Base-by-base conservation (phyloP, 148 eudicot genomes). In the Fagopyrum esculentum region DNA sequence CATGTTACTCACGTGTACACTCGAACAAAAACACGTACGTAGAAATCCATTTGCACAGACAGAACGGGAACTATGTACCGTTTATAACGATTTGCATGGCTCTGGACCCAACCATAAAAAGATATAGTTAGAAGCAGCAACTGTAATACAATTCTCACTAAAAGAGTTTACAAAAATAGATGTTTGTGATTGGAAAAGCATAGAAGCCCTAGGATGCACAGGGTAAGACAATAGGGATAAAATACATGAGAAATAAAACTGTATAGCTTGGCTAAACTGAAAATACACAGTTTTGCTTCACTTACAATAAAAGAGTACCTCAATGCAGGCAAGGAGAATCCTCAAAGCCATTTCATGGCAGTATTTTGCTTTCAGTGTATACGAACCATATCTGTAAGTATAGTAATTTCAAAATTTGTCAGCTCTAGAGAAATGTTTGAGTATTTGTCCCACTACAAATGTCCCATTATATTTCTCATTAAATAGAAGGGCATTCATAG, bases 51-150 rank as follows among this genome's bases (percentile, higher is more conserved):
- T 71, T 81, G 83, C 81, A 96, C 98, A 55, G 97, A 96, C 70
- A 96, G 83, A 74, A 96, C 82, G 1, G 99, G 99, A 76, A 92
- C 93, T 74, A 96, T 96, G 76, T 89, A 89, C 48, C 99, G 85
- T 83, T 96, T 96, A 83, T 96, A 92, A 4, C 99, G 93, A 79
- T 96, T 96, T 72, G 99, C 97, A 85, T 96, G 98, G 85, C 99
- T 96, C 99, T 96, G 86, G 81, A 86, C 63, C 73, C 73, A 69
- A 51, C 69, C 73, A 59, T 35, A 16, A 70, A 2, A 9, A 71
- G n/a, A 46, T 45, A 71, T 15, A 43, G 40, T 71, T 71, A 71
- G 55, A 45, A 46, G 17, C 73, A 22, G 7, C 26, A 45, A 64
- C 40, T 6, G 6, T 40, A 40, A 13, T 64, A 16, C 45, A 57